Evolutionary conservation across 108 stramenopile species (phyloP), one percentile per base, ranked within the genome.

Genomic region (Fragilariopsis cylindrus): DNA sequence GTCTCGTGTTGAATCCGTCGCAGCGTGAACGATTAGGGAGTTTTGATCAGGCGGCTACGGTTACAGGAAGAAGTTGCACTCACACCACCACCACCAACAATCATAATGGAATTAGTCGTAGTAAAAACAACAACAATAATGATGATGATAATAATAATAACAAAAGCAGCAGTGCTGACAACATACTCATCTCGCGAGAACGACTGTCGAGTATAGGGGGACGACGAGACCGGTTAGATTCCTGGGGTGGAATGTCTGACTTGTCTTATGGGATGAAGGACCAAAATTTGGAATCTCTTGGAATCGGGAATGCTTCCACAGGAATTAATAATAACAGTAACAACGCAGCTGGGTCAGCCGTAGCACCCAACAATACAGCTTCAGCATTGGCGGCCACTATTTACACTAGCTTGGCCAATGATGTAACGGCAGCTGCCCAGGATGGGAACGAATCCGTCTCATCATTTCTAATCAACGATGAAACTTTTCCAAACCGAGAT

Each of bases 171-270:
- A 30, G 30, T 30, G 30, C 30, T 30, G 30, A 30, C 30, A 30
- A 30, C 30, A 43, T n/a, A 45, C 40, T 63, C 42, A 63, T 63
- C 7, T 63, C 62, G 42, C 46, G 55, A 55, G 30, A 60, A 30
- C 50, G 77, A 43, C 45, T 70, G 5, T 63, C 43, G 19, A 78
- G 71, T 54, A 60, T 77, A 19, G 71, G 57, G 70, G 70, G 57
- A 46, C 73, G 82, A 68, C 68, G 92, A 57, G 78, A 89, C 60
- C 86, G 93, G 48, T 55, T 88, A 6, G 93, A 94, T 62, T 90
- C 89, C 70, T 94, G 93, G 93, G 93, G 93, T 60, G 93, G 85
- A 18, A 94, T 94, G 93, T 92, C 91, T 12, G 93, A 94, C 77
- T 68, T 93, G 19, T 89, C 88, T 53, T 60, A 69, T 11, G 65